Base-by-base conservation (phyloP, 106 monocot species). In the Allium sativum region DNA sequence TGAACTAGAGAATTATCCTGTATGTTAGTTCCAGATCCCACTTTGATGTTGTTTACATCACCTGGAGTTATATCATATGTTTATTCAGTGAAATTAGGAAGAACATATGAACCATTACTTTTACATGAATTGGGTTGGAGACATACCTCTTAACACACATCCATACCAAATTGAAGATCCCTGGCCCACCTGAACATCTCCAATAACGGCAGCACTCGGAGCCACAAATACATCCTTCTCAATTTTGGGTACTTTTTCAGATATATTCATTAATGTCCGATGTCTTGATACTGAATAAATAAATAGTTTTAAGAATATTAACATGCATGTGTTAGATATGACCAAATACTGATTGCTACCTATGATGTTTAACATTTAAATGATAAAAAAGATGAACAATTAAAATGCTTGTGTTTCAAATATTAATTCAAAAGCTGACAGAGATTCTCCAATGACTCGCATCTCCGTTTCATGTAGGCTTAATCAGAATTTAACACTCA, bases 1-100 rank as follows among this genome's bases (percentile, higher is more conserved):
- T 94, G 94, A 53, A 94, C 86, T 64, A 94, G 74, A 69, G 94
- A 83, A 56, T 94, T 94, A 65, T 94, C 94, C 66, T 94, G 94
- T 61, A 94, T 94, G 70, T 94, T 94, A 53, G 94, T 89, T 47
- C 89, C 86, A 52, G 89, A 80, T 41, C 94, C 94, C 61, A 94
- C 83, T 17, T 54, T 75, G 31, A 94, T 79, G 62, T 48, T 79
- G 78, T 90, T 95, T 16, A 76, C 94, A 71, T 95, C 94, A 62
- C 94, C 94, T 95, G 76, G 6, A 56, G 56, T 55, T 43, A 48
- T 9, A 73, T 40, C 21, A 74, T 12, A 11, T 7, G 12, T 44
- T 13, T 7, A 40, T 21, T 59, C 20, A 67, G 51, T 15, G 40
- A 20, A 58, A 12, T 12, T 13, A 18, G 43, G 44, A 40, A 15